Conservation (phyloP, 2,329 filamentous ascomycete species). For the Calonectria fujianensis region DNA sequence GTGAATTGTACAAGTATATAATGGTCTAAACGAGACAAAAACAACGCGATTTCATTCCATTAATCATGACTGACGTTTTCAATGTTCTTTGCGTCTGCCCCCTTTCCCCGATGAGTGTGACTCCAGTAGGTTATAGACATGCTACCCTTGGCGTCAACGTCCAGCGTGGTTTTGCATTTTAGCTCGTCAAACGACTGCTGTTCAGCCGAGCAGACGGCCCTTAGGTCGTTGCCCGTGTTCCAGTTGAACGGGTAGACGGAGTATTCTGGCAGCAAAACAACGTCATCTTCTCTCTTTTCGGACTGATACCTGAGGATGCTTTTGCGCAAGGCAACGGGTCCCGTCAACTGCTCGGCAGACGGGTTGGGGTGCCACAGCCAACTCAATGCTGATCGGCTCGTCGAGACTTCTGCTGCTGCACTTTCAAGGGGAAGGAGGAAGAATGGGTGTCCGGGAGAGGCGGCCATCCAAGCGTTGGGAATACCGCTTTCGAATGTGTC, state of each 20-base stretch:
- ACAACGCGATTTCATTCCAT: slow-evolving; percentile 8
- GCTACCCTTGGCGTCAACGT: slow-evolving; percentile 47
- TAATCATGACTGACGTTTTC: slow-evolving; percentile 21
- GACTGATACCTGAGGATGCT: slow-evolving; percentile 35
- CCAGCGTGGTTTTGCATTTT: slow-evolving; percentile 48
- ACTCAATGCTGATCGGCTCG: slow-evolving; percentile 19
- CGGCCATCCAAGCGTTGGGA: slow-evolving; percentile 62
- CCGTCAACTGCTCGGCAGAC: slow-evolving; percentile 45
- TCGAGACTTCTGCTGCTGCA: slow-evolving; percentile 35
- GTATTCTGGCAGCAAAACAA: slow-evolving; percentile 50
- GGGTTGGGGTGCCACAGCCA: slow-evolving; percentile 28
- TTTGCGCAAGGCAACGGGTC: slow-evolving; percentile 42
- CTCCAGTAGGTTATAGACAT: slow-evolving; percentile 56
- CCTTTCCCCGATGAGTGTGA: slow-evolving; percentile 48
- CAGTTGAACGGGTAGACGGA: slow-evolving; percentile 55
- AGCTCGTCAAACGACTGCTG: slow-evolving; percentile 42
- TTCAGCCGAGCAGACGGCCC: slow-evolving; percentile 49
- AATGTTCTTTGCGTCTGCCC: slow-evolving; percentile 13
- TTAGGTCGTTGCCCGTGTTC: slow-evolving; percentile 41
- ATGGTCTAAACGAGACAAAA: not conserved
- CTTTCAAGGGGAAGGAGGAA: slow-evolving; percentile 55
- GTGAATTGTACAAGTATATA: not conserved
- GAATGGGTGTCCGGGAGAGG: slow-evolving; percentile 59
- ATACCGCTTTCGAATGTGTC: slow-evolving; percentile 56
- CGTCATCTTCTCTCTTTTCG: slow-evolving; percentile 35